Base-by-base conservation (phyloP, 495 filamentous ascomycete species). In the Aspergillus nanangensis region DNA sequence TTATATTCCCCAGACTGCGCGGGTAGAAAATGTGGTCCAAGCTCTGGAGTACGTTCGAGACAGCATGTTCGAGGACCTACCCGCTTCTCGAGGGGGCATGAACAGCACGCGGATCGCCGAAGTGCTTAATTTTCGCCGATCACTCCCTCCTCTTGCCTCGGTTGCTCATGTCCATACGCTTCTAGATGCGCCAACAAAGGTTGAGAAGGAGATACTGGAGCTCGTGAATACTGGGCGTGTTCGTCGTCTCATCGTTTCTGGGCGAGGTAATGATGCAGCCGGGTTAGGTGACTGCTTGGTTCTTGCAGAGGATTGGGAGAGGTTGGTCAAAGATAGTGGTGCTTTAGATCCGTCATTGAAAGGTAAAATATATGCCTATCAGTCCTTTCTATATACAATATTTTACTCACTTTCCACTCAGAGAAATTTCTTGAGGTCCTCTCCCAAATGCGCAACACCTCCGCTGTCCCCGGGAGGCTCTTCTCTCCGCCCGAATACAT, bases 181-280 rank as follows among this genome's bases (percentile, higher is more conserved):
- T 7, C 65, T 83, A 14, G 66, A 74, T 42, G 79, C 80, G 8
- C 79, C 85, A 1, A 90, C 88, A 4, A 71, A 71, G 35, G 81
- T 81, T 3, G 90, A 94, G 63, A 72, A 84, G 38, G 88, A 89
- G 60, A 76, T 91, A 20, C 80, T 81, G 17, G 75, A 82, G 41
- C 62, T 90, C 17, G 63, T 81, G 4, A 71, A 67, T 27, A 53
- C 63, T 1, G 87, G 87, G 5, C 70, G 71, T 3, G 54, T 90
- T 2, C 74, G 85, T 38, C 82, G 82, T 48, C 64, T 94, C 24
- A 69, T 80, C 1, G 73, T 94, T 5, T 81, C 85, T 4, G 75
- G 81, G 17, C 69, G 87, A 17, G 84, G 80, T 2, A 72, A 64
- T 31, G 79, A 78, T 47, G 74, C 76, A 9, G 70, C 75, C 0